phyloP scores from a whole-genome alignment of 2,329 filamentous ascomycete species.

The Parafenestella ontariensis region DNA sequence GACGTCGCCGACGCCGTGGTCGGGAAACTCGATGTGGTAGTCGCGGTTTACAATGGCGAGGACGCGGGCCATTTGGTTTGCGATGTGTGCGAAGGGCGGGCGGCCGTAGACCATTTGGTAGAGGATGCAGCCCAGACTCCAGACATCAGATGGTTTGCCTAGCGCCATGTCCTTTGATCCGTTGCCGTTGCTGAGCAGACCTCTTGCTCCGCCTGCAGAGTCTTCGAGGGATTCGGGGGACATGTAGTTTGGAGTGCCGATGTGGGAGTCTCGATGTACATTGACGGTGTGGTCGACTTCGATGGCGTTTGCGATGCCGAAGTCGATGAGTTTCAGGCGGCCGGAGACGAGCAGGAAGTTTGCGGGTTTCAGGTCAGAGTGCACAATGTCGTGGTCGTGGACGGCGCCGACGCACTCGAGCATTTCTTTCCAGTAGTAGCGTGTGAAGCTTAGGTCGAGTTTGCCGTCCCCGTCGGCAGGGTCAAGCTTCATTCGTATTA shows the following conservation, averaged over 20 bases:
- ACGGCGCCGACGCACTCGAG: constrained; percentile 91
- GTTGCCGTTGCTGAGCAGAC: constrained; percentile 48
- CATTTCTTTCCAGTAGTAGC: constrained; percentile 99
- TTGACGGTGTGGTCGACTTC: constrained; percentile 96
- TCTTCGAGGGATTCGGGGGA: constrained; percentile 93
- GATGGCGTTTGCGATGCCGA: constrained; percentile 97
- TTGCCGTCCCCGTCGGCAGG: constrained; percentile 56
- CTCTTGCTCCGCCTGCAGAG: constrained; percentile 67
- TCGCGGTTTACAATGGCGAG: constrained; percentile 84
- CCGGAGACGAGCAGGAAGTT: constrained; percentile 96
- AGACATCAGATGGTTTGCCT: constrained; percentile 94
- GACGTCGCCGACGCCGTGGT: constrained; percentile 70
- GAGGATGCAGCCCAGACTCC: constrained; percentile 94
- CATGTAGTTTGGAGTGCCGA: constrained; percentile 99
- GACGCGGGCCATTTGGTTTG: constrained; percentile 84
- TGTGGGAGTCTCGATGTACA: constrained; percentile 92
- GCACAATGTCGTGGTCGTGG: constrained; percentile 89
- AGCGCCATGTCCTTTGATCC: constrained; percentile 84
- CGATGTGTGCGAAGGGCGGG: constrained; percentile 92
- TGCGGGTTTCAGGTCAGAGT: constrained; percentile 95
- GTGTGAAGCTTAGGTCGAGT: constrained; percentile 88
- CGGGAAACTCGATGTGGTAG: constrained; percentile 75
- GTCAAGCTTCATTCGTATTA: constrained; percentile 73
- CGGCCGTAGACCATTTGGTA: constrained; percentile 99
- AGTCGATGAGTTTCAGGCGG: constrained; percentile 93